Percentiles rank a stretch among this genome's conserved stretches.
Conservation (phyloP, 2,329 filamentous ascomycete species). For the Microcyclospora pomicola region DNA sequence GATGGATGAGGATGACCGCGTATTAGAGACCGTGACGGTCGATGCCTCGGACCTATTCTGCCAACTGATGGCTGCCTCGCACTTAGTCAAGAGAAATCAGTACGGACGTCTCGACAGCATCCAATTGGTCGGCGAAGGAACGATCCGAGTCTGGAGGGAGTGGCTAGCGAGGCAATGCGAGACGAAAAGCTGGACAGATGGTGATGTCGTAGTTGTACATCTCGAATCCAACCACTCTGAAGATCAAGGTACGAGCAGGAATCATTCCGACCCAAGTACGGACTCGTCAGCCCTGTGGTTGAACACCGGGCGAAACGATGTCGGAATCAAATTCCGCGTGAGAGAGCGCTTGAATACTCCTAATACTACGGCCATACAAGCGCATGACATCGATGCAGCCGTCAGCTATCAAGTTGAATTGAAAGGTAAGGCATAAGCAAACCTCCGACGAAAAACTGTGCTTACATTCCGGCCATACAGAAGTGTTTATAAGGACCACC, state of each 20-base stretch:
- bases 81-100: slow-evolving; percentile 53
- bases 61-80: slow-evolving; percentile 56
- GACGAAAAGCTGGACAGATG: slow-evolving; percentile 17
- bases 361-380: slow-evolving; percentile 39
- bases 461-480: slow-evolving; percentile 27
- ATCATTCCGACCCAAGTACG: slow-evolving; percentile 14
- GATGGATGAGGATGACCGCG: slow-evolving; percentile 18
- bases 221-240: slow-evolving; percentile 6
- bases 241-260: slow-evolving; percentile 6
- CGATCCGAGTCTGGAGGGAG: slow-evolving; percentile 56
- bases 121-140: slow-evolving; percentile 51
- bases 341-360: slow-evolving; percentile 34
- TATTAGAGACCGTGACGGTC: slow-evolving; percentile 48
- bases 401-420: slow-evolving; percentile 59
- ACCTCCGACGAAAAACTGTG: slow-evolving; percentile 2
- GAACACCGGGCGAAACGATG: slow-evolving; percentile 41
- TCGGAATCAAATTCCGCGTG: slow-evolving; percentile 57
- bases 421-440: slow-evolving; percentile 41
- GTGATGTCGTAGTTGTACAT: slow-evolving; percentile 15
- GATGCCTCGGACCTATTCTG: slow-evolving; percentile 60
- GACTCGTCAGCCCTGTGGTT: slow-evolving; percentile 51
- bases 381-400: slow-evolving; percentile 48
- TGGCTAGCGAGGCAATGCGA: slow-evolving; percentile 46
- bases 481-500: slow-evolving; percentile 52
- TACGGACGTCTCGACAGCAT: slow-evolving; percentile 50